Conservation (phyloP, 2,329 filamentous ascomycete genomes). For the Xylariaceae sp. region DNA sequence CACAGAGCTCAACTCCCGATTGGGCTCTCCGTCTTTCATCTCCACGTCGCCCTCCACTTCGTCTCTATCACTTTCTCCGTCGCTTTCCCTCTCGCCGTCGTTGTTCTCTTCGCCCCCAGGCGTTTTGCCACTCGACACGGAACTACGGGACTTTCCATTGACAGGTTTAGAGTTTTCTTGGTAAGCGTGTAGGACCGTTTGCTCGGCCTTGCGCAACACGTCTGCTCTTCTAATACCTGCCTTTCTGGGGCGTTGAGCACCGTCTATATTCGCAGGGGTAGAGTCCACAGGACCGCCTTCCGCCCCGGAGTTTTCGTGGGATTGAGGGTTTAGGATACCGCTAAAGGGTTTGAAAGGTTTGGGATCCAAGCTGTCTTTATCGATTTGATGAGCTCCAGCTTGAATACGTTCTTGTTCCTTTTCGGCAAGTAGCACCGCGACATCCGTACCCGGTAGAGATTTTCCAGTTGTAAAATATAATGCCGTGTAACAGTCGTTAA, state of each 20-base stretch:
- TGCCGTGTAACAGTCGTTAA: slow-evolving; percentile 85
- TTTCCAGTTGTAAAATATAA: slow-evolving; percentile 73
- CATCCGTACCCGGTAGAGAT: slow-evolving; percentile 59
- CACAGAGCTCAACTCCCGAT: slow-evolving; percentile 53
- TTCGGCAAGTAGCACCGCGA: slow-evolving; percentile 55
- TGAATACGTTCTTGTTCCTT: slow-evolving; percentile 49
- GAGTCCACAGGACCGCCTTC: slow-evolving; percentile 42
- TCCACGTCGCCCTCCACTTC: slow-evolving; percentile 45
- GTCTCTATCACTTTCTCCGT: slow-evolving; percentile 46
- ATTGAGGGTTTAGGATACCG: slow-evolving; percentile 52
- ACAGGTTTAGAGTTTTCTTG: slow-evolving; percentile 56
- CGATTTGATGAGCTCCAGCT: slow-evolving; percentile 40
- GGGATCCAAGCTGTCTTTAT: slow-evolving; percentile 44
- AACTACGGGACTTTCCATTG: slow-evolving; percentile 57
- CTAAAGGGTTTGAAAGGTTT: slow-evolving; percentile 48
- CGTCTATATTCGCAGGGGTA: slow-evolving; percentile 46
- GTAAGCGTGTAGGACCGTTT: slow-evolving; percentile 59
- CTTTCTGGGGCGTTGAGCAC: slow-evolving; percentile 50
- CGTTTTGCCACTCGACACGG: slow-evolving; percentile 58
- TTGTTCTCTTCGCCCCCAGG: slow-evolving; percentile 44
- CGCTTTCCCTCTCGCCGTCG: slow-evolving; percentile 40
- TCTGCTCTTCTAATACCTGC: slow-evolving; percentile 61
- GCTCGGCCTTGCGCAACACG: slow-evolving; percentile 67
- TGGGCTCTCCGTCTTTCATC: slow-evolving; percentile 52
- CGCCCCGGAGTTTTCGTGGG: slow-evolving; percentile 47